Conservation (phyloP, 306 rosid species). For the Prunus davidiana region DNA sequence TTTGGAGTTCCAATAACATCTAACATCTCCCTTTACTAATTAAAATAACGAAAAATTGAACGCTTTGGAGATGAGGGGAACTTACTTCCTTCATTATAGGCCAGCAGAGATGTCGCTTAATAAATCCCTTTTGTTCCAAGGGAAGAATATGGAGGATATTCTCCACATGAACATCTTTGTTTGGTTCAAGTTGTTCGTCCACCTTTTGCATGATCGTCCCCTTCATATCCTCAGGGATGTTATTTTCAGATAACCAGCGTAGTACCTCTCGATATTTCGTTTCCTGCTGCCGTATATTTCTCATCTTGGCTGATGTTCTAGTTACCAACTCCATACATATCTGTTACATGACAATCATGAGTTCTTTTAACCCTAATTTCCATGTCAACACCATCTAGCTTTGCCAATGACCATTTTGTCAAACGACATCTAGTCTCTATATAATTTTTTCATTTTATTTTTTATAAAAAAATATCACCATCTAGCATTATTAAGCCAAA, state of each 20-base stretch:
- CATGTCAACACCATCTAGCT: no score
- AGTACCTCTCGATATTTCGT: not conserved
- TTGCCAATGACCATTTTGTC: no score
- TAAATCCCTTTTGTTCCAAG: not conserved
- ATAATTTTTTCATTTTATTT: no score
- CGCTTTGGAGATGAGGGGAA: not conserved
- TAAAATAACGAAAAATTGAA: no score
- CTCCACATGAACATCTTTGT: constrained; percentile 1
- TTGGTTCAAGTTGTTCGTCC: not conserved
- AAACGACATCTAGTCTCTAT: no score
- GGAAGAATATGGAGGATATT: not conserved
- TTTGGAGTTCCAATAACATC: no score
- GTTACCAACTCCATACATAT: not conserved
- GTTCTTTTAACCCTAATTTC: not conserved
- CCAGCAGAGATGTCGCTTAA: not conserved
- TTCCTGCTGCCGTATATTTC: not conserved
- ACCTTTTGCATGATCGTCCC: not conserved
- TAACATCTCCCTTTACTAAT: no score
- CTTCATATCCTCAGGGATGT: not conserved
- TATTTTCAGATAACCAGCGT: not conserved
- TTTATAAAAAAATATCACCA: no score
- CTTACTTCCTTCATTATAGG: not conserved
- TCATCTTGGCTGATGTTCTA: not conserved
- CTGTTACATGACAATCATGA: not conserved
- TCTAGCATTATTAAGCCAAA: no score